Percentiles rank a stretch among this genome's conserved stretches.
Evolutionary conservation across 2,329 filamentous ascomycete species (phyloP).

Genomic region (Ciborinia camelliae): DNA sequence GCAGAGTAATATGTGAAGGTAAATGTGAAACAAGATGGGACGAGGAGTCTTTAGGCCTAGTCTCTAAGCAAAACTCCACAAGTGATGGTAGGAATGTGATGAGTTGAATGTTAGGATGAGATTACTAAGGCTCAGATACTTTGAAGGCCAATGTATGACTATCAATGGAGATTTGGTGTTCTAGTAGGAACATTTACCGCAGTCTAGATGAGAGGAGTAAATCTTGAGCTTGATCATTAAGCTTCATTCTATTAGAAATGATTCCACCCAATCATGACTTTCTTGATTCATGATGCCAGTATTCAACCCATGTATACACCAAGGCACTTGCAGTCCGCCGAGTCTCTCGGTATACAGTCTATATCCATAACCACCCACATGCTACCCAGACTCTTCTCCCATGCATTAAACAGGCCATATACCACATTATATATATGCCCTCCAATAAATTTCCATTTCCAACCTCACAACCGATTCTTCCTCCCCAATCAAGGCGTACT

Average conservation of each 20-base stretch:
- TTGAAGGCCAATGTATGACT: neutral
- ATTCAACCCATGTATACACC: neutral
- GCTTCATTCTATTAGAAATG: neutral
- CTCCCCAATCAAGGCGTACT: conserved; percentile 41
- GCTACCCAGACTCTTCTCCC: neutral
- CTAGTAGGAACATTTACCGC: neutral
- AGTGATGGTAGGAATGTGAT: neutral
- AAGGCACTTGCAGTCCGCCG: neutral
- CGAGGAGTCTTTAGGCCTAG: neutral
- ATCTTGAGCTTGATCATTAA: neutral
- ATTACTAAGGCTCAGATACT: neutral
- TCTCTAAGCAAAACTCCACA: too few relatives aligned
- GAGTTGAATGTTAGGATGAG: neutral
- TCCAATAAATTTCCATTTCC: neutral
- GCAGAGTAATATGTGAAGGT: neutral
- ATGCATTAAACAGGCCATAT: neutral
- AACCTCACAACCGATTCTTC: too few relatives aligned
- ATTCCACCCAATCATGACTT: neutral
- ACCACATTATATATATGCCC: neutral
- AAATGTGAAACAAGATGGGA: neutral
- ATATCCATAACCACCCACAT: neutral
- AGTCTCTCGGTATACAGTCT: neutral
- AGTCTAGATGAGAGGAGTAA: neutral
- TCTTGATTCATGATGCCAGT: neutral
- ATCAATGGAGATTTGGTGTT: neutral